A percentile compares a stretch with the other conserved stretches of the same genome.
phyloP scores from a whole-genome alignment of 441 rosid genomes.

The Adansonia grandidieri region DNA sequence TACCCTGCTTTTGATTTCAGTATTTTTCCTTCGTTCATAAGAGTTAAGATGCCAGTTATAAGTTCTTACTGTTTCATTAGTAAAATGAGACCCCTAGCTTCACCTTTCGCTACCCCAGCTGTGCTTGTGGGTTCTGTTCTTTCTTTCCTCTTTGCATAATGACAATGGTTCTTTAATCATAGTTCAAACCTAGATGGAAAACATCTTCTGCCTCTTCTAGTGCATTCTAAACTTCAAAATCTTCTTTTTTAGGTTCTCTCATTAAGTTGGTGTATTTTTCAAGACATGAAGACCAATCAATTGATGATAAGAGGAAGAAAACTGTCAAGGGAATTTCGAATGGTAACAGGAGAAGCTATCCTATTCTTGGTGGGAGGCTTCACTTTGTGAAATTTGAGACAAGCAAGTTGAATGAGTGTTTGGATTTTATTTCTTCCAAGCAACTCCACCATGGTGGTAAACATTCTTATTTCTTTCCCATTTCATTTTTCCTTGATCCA shows the following conservation, averaged over 20 bases:
- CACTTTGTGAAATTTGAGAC: slow-evolving; percentile 99
- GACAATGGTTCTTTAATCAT: slow-evolving; percentile 5
- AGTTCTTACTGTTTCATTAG: not conserved
- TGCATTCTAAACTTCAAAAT: slow-evolving; percentile 8
- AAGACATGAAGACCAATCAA: slow-evolving; percentile 77
- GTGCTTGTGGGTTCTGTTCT: not conserved
- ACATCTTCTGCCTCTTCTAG: not conserved
- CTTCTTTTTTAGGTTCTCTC: slow-evolving; percentile 71
- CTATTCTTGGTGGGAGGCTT: slow-evolving; percentile 97
- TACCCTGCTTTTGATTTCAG: not conserved
- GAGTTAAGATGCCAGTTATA: not conserved
- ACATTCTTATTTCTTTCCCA: slow-evolving; percentile 18
- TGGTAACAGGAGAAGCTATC: slow-evolving; percentile 86
- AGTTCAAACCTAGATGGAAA: not conserved
- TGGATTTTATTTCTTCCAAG: slow-evolving; percentile 92
- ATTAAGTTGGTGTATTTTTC: slow-evolving; percentile 96
- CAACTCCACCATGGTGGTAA: slow-evolving; percentile 88
- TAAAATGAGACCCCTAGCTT: slow-evolving; percentile 1
- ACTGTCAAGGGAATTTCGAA: slow-evolving; percentile 70
- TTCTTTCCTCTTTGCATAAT: not conserved
- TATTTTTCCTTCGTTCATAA: not conserved
- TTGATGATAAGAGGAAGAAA: slow-evolving; percentile 72
- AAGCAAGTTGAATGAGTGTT: slow-evolving; percentile 82
- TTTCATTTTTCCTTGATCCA: slow-evolving; percentile 16
- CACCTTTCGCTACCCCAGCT: not conserved